phyloP scores from a whole-genome alignment of 768 basidiomycete genomes.

The Lactifluus pinguis region DNA sequence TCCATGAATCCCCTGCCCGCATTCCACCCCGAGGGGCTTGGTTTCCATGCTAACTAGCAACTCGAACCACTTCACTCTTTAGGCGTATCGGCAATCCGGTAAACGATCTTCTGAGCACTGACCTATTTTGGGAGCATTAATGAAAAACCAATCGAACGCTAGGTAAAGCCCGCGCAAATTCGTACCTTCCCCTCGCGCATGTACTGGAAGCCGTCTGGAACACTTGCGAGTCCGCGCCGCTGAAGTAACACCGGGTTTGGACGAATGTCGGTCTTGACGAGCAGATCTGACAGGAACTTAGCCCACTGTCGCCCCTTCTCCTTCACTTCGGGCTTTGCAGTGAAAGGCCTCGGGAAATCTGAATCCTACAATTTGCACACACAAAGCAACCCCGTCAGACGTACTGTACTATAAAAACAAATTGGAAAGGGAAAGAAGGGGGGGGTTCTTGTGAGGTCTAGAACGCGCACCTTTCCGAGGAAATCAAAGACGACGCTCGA shows the following conservation, averaged over 20 bases:
- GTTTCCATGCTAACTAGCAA: neutral
- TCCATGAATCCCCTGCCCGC: neutral
- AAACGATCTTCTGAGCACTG: constrained; percentile 13
- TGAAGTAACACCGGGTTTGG: constrained; percentile 6
- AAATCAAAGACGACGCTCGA: neutral
- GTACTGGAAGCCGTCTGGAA: constrained; percentile 9
- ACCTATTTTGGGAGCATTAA: neutral
- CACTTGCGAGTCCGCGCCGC: constrained; percentile 14
- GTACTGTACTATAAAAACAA: neutral
- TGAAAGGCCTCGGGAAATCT: constrained; percentile 2
- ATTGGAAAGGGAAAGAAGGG: neutral
- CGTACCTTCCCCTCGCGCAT: constrained; percentile 17
- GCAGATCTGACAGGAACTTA: constrained; percentile 2
- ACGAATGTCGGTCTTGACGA: constrained; percentile 7
- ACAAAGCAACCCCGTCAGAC: too few relatives aligned
- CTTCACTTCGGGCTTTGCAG: neutral
- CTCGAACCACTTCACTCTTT: neutral
- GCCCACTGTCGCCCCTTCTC: neutral
- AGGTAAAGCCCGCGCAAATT: neutral
- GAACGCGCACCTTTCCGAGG: constrained; percentile 3
- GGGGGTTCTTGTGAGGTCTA: too few relatives aligned
- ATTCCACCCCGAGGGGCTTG: neutral
- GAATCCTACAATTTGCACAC: neutral
- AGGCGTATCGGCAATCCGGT: constrained; percentile 11
- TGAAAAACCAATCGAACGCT: too few relatives aligned